Conservation (phyloP, 2,329 filamentous ascomycete genomes). For the Paecilomyces fulvus region DNA sequence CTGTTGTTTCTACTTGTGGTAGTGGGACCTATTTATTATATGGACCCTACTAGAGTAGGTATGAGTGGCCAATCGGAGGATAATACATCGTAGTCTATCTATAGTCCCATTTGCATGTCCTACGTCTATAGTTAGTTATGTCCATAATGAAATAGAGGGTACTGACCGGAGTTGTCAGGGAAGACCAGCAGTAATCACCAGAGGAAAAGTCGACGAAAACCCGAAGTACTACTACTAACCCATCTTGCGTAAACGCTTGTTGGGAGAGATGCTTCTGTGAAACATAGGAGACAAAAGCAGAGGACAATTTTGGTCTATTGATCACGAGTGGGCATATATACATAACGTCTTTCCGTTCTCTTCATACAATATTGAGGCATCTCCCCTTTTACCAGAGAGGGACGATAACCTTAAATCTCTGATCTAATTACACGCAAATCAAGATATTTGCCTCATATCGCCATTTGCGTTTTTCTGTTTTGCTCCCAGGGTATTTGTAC, state of each 20-base stretch:
- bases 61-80: no score
- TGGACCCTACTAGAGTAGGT: no score
- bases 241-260: slow-evolving; percentile 6
- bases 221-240: slow-evolving; percentile 29
- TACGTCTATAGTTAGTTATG: no score
- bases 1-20: no score
- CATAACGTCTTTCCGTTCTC: neutral
- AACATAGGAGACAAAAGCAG: neutral
- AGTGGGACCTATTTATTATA: no score
- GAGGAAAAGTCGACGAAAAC: no score
- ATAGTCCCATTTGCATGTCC: no score
- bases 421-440: neutral
- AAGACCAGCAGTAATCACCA: no score
- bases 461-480: neutral
- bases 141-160: no score
- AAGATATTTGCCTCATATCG: no score
- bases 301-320: neutral
- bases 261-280: neutral
- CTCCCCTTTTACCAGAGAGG: neutral
- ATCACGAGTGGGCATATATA: neutral
- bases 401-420: neutral
- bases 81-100: no score
- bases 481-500: slow-evolving; percentile 34
- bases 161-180: no score
- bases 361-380: neutral